phyloP scores from a whole-genome alignment of 2,329 filamentous ascomycete genomes.

The Diaporthe batatas region DNA sequence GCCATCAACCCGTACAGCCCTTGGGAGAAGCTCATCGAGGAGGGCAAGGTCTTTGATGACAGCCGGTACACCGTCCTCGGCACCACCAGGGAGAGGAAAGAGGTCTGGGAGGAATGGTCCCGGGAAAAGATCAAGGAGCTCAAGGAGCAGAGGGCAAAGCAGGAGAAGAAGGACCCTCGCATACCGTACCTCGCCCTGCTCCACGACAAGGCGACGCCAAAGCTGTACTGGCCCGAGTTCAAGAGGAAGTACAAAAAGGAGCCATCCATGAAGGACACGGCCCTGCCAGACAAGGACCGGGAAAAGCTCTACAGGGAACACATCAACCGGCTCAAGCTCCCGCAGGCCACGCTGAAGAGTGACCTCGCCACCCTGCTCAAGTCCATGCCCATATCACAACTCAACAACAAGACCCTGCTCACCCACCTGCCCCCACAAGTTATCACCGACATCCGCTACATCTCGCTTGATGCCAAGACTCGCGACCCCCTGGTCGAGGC shows the following conservation, averaged over 20 bases:
- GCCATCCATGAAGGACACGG: conserved; percentile 80
- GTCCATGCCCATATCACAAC: conserved; percentile 66
- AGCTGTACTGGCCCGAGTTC: conserved; percentile 98
- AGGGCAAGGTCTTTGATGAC: conserved; percentile 86
- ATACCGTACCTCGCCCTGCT: conserved; percentile 88
- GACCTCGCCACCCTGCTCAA: conserved; percentile 77
- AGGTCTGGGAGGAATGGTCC: conserved; percentile 88
- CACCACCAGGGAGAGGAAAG: conserved; percentile 84
- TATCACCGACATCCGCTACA: conserved; percentile 76
- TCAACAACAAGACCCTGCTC: conserved; percentile 71
- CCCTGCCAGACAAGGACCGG: conserved; percentile 79
- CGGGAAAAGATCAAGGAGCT: conserved; percentile 80
- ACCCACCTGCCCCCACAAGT: conserved; percentile 72
- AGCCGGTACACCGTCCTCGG: conserved; percentile 85
- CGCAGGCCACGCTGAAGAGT: conserved; percentile 74
- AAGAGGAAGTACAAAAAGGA: conserved; percentile 91
- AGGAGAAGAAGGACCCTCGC: conserved; percentile 85
- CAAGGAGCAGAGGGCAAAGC: conserved; percentile 78
- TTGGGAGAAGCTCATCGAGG: conserved; percentile 91
- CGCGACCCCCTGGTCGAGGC: conserved; percentile 76
- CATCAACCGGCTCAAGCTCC: conserved; percentile 74
- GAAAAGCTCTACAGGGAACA: conserved; percentile 86
- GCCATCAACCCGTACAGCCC: conserved; percentile 87
- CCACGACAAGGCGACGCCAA: conserved; percentile 84
- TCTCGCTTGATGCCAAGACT: conserved; percentile 71